phyloP scores from a whole-genome alignment of 2,329 filamentous ascomycete species.

The Epicoccum sorghinum region DNA sequence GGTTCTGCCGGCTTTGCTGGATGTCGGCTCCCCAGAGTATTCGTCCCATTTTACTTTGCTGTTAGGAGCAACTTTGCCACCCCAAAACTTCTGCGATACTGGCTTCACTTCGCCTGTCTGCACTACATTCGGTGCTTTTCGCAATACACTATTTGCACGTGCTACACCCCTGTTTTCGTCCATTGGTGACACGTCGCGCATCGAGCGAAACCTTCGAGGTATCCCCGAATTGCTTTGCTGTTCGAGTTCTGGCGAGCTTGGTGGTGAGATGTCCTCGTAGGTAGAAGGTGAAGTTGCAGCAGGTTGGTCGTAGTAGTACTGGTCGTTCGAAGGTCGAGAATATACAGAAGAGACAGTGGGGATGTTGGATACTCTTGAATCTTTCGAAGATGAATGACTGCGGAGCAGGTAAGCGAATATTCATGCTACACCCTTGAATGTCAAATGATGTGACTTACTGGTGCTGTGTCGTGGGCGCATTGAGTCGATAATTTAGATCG shows the following conservation, averaged over 20 bases:
- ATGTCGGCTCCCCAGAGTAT: conserved; percentile 69
- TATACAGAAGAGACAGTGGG: conserved; percentile 63
- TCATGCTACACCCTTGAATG: background rate
- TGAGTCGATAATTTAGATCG: conserved; percentile 34
- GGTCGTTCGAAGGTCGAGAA: conserved; percentile 59
- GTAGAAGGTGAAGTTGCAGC: conserved; percentile 26
- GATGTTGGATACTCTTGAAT: conserved; percentile 35
- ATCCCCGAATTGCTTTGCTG: conserved; percentile 22
- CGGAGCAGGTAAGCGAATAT: conserved; percentile 8
- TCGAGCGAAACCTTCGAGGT: conserved; percentile 40
- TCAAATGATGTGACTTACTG: conserved; percentile 30
- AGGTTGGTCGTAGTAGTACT: conserved; percentile 31
- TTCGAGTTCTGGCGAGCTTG: conserved; percentile 48
- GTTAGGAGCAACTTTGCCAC: conserved; percentile 43
- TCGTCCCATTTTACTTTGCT: conserved; percentile 64
- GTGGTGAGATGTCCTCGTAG: conserved; percentile 46
- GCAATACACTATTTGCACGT: conserved; percentile 34
- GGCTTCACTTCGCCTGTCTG: conserved; percentile 25
- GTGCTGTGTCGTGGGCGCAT: conserved; percentile 27
- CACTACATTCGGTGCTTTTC: conserved; percentile 36
- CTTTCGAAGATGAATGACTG: conserved; percentile 32
- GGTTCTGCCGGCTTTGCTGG: conserved; percentile 58
- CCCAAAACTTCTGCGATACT: conserved; percentile 44
- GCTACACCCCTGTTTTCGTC: conserved; percentile 41
- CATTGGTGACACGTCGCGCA: conserved; percentile 49